Evolutionary conservation across 2,329 filamentous ascomycete genomes (phyloP), one percentile per base, ranked within the genome.

Genomic region (Emmonsia crescens): DNA sequence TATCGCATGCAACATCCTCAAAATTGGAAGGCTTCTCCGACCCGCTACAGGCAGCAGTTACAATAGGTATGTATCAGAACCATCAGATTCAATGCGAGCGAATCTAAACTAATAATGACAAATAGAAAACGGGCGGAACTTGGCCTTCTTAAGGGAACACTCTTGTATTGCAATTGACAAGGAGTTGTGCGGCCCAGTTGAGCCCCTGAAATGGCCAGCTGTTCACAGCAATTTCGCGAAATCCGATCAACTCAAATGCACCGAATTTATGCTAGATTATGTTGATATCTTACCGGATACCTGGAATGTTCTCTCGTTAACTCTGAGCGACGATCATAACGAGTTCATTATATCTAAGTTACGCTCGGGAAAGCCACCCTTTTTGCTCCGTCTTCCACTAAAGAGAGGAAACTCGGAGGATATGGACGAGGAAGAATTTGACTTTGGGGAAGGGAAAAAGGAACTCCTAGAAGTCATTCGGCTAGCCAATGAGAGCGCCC

Each of bases 271-370:
- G 71, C 81, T 82, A 65, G 84, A 92, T 54, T 96, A 91, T 68
- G 82, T 96, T 58, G 89, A 96, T 69, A 88, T 93, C 57, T 85
- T 99, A 5, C 95, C 94, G 0, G 76, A 80, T 46, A 80, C 82
- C 6, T 99, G 94, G 94, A 91, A 86, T 55, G 88, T 92, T 1
- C 79, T 99, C 10, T 97, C 92, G 0, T 78, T 99, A 52, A 89
- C 89, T 0, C 76, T 99, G 19, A 94, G 89, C 69, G 89, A 96
- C 60, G 87, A 87, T 66, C 83, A 82, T 46, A 88, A 90, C 60
- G 94, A 97, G 70, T 82, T 99, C 4, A 91, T 89, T 67, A 86
- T 97, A 64, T 92, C 90, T n/a, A 91, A 91, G 68, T 85, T 96
- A 40, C 86, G 89, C 65, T 81, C 85, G 10, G 85, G 85, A 0